These are phyloP conservation scores for Albatrellus ellisii DNA, from an alignment of 768 basidiomycete species.

Conservation along the genomic window DNA sequence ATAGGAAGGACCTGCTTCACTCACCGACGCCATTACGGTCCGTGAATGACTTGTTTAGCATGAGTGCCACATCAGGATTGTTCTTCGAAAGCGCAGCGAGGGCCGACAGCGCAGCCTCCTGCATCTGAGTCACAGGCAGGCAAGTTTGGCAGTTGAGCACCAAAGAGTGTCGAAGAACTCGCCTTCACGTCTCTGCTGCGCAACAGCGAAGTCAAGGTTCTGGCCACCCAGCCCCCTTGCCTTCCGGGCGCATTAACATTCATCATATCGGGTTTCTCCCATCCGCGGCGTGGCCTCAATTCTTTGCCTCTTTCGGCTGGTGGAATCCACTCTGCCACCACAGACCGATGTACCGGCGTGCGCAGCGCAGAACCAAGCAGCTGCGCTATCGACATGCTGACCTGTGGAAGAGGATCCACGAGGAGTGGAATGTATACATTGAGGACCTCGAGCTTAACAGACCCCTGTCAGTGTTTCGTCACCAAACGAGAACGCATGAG, in stretches of 20 bases:
- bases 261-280: conserved; percentile 48
- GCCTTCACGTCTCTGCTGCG: conserved; percentile 44
- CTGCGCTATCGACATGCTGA: conserved; percentile 40
- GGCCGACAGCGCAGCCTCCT: conserved; percentile 53
- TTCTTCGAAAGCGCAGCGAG: conserved; percentile 58
- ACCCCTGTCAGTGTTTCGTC: conserved; percentile 3
- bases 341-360: conserved; percentile 31
- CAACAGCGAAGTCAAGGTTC: conserved; percentile 35
- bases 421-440: conserved; percentile 61
- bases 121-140: conserved; percentile 28
- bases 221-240: conserved; percentile 47
- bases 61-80: conserved; percentile 36
- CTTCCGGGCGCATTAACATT: conserved; percentile 20
- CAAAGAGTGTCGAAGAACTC: neutral
- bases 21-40: conserved; percentile 6
- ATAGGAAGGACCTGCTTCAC: neutral
- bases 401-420: conserved; percentile 26
- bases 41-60: conserved; percentile 27
- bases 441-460: conserved; percentile 38
- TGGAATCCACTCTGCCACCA: conserved; percentile 52
- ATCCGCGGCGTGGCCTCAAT: conserved; percentile 48
- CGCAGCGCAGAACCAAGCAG: conserved; percentile 43
- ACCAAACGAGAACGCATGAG: neutral
- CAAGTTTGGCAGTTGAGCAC: neutral
- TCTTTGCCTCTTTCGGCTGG: conserved; percentile 40